Evolutionary conservation across 2,329 filamentous ascomycete genomes (phyloP), one percentile per base, ranked within the genome.

Genomic region (Tolypocladium paradoxum): DNA sequence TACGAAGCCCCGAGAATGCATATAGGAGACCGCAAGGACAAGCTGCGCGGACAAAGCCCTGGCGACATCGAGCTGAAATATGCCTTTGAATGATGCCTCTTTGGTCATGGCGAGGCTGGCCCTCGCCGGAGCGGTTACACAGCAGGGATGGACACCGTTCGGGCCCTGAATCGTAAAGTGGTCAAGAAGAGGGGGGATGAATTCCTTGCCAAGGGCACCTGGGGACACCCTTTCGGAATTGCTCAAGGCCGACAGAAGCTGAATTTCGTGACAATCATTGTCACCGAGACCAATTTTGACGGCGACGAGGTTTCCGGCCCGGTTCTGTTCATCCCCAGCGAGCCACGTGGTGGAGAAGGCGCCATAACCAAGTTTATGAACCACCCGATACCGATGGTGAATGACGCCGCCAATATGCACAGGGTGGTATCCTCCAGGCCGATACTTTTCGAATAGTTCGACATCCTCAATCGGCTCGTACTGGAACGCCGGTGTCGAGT

Each of bases 391-490:
- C 31, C 61, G 61, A 5, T 50, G 43, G 9, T 57, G 50, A 56
- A 75, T 66, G 4, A 48, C 57, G 34, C 73, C 66, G 18, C 65
- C 68, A 14, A 74, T 63, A 14, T 60, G 56, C 9, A 71, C 60
- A 4, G 72, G 70, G 48, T 73, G 68, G 53, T 69, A 73, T 7
- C 69, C 70, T 4, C 68, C 68, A 2, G 58, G 59, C 8, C 54
- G 47, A 55, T 74, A 73, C 40, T 58, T 14, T 8, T 60, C 53
- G 1, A 59, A 56, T 3, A 16, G 54, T 40, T 64, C 62, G 5
- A 62, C 64, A 20, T 57, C 57, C 27, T 59, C 55, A 1, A 63
- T 58, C 11, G 45, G 46, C 6, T 53, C 43, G n/a, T 60, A 62
- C 20, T 43, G 16, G 14, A 38, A 16, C 2, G 3, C 20, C 2